Percentiles rank a stretch among this genome's conserved stretches.
Evolutionary conservation across 768 basidiomycete species (phyloP).

Genomic region (Stropharia rugosoannulata): DNA sequence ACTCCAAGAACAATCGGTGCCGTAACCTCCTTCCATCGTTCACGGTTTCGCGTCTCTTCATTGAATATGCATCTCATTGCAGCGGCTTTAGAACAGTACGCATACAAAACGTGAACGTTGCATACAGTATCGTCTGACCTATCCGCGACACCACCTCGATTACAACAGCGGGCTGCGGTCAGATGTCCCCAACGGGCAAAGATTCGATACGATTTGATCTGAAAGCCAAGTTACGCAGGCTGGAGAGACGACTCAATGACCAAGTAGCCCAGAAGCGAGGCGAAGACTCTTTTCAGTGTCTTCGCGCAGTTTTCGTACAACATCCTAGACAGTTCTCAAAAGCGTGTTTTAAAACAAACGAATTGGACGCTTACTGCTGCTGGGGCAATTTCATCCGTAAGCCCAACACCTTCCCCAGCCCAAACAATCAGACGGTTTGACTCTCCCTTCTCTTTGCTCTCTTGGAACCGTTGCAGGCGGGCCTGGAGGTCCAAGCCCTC

Average conservation of each 20-base stretch:
- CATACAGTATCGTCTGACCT: no score
- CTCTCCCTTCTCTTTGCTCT: conserved; percentile 29
- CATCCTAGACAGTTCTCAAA: neutral
- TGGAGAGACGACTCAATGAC: neutral
- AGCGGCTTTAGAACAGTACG: no score
- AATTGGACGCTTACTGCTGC: conserved; percentile 21
- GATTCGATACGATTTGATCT: no score
- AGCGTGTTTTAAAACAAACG: neutral
- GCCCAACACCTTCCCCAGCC: conserved; percentile 42
- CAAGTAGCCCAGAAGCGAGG: neutral
- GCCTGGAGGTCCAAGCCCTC: conserved; percentile 32
- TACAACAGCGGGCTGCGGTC: no score
- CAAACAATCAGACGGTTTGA: conserved; percentile 33
- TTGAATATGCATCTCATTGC: no score
- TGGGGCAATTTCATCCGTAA: conserved; percentile 31
- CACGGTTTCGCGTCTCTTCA: no score
- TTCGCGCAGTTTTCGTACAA: neutral
- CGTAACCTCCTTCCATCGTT: no score
- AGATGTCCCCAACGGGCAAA: no score
- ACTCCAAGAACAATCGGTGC: no score
- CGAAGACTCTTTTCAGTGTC: neutral
- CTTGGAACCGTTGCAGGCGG: conserved; percentile 24
- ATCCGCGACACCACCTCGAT: no score
- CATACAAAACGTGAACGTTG: no score
- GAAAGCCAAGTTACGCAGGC: neutral